Evolutionary conservation across 208 protist genomes (phyloP).

Genomic region (Crithidia acanthocephali): DNA sequence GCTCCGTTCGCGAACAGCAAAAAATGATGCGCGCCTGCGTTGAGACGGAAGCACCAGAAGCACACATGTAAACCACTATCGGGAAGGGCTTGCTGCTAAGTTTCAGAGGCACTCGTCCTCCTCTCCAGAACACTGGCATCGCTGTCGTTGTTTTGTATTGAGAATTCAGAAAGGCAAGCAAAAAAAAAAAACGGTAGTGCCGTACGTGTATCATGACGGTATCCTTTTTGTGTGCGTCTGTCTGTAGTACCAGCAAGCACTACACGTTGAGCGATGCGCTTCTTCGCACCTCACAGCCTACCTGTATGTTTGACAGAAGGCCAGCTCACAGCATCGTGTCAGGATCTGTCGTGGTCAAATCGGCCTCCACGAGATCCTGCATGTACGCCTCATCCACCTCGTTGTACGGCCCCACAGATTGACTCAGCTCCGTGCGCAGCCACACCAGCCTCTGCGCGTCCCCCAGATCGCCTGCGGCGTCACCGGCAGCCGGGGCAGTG

Average conservation of each 20-base stretch:
- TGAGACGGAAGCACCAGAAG: no score
- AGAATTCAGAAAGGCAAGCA: background rate
- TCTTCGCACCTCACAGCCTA: no score
- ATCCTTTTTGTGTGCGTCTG: no score
- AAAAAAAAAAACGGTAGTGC: slow-evolving; percentile 5
- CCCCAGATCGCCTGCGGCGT: background rate
- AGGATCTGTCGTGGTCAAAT: slow-evolving; percentile 39
- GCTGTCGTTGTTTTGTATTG: background rate
- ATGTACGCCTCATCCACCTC: slow-evolving; percentile 45
- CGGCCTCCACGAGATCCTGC: slow-evolving; percentile 37
- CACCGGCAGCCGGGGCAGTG: background rate
- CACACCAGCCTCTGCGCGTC: background rate
- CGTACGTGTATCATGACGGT: no score
- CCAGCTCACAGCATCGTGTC: slow-evolving; percentile 34
- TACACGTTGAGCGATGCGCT: no score
- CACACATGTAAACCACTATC: no score
- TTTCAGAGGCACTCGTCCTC: no score
- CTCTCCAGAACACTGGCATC: no score
- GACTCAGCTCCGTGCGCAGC: slow-evolving; percentile 3
- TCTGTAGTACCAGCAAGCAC: no score
- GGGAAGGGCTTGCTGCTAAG: no score
- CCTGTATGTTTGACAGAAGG: background rate
- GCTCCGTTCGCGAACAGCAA: no score
- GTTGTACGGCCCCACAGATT: slow-evolving; percentile 30
- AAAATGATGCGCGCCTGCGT: no score